Percentiles rank a stretch among this genome's conserved stretches.
These are phyloP conservation scores for Exophiala sp. DNA, from an alignment of 2,329 filamentous ascomycete genomes.

Conservation along the genomic window DNA sequence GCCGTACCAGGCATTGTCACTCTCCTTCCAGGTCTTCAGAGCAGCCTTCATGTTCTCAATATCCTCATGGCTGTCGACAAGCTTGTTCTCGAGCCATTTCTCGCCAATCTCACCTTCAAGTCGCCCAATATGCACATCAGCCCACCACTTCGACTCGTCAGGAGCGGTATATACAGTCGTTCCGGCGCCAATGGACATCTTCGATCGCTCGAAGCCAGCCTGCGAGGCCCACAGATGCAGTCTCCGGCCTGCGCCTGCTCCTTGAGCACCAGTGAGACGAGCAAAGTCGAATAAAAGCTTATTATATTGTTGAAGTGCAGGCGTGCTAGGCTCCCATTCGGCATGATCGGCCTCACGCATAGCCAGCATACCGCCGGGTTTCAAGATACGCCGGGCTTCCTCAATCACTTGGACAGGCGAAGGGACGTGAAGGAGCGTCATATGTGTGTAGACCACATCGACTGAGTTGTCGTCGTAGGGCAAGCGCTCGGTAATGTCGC, in stretches of 20 bases:
- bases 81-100: slow-evolving; percentile 3
- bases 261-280: slow-evolving; percentile 29
- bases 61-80: slow-evolving; percentile 5
- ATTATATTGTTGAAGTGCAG: slow-evolving; percentile 26
- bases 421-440: slow-evolving; percentile 55
- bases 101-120: slow-evolving; percentile 12
- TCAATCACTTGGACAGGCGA: slow-evolving; percentile 48
- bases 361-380: slow-evolving; percentile 52
- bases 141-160: slow-evolving; percentile 17
- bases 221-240: slow-evolving; percentile 27
- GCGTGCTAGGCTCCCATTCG: slow-evolving; percentile 28
- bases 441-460: slow-evolving; percentile 58
- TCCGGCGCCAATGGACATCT: slow-evolving; percentile 20
- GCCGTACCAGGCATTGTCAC: slow-evolving; percentile 15
- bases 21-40: slow-evolving; percentile 7
- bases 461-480: slow-evolving; percentile 47
- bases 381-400: slow-evolving; percentile 54
- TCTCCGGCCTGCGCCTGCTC: slow-evolving; percentile 24
- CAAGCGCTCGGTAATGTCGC: slow-evolving; percentile 39
- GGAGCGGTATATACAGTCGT: slow-evolving; percentile 12
- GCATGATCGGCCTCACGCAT: slow-evolving; percentile 36
- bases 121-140: slow-evolving; percentile 9
- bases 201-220: slow-evolving; percentile 24
- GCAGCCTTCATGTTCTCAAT: slow-evolving; percentile 9
- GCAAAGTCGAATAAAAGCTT: slow-evolving; percentile 24